Base-by-base conservation (phyloP, 495 filamentous ascomycete genomes). In the Aspergillus leporis region DNA sequence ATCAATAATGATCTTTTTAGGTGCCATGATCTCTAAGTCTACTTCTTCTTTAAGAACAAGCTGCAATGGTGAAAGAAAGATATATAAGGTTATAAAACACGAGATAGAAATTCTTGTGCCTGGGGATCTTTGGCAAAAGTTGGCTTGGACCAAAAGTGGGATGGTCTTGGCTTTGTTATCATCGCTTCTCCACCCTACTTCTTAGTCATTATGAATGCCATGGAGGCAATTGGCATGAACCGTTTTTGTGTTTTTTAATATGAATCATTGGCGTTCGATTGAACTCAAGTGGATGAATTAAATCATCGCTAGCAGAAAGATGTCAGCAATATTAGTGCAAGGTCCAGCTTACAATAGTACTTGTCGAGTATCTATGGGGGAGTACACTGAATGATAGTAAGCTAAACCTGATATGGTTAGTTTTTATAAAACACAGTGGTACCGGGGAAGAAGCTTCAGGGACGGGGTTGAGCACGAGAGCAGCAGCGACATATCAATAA, bases 1-100 rank as follows among this genome's bases (percentile, higher is more conserved):
- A 65, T 98, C 93, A 53, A 98, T 93, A 61, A 98, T 97, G 56
- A 98, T 86, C 59, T 85, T 90, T 45, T 53, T 63, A 14, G 58
- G 47, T 0, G 61, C 47, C 64, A 66, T 66, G 25, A 9, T 49
- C 5, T 19, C 25, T n/a, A 22, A 40, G 19, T 58, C 4, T 5
- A 40, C 16, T 0, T 9, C 6, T 28, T 40, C 13, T 16, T 3
- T 43, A 9, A 47, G 28, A 13, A 14, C 12, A 19, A 7, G 28
- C 31, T 50, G 19, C 9, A 7, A 16, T 23, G 25, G 34, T n/a
- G 18, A 38, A 16, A 28, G 46, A 21, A 21, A 10, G 6, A 46
- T 40, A 51, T 18, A 32, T 5, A 34, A 18, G 7, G 31, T 2
- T 25, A 19, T 41, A 12, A 14, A 19, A 30, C 49, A 14, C 12